A percentile compares a stretch with the other conserved stretches of the same genome.
Conservation (phyloP, 1,139 yeast species). For the Candida buenavistaensis region DNA sequence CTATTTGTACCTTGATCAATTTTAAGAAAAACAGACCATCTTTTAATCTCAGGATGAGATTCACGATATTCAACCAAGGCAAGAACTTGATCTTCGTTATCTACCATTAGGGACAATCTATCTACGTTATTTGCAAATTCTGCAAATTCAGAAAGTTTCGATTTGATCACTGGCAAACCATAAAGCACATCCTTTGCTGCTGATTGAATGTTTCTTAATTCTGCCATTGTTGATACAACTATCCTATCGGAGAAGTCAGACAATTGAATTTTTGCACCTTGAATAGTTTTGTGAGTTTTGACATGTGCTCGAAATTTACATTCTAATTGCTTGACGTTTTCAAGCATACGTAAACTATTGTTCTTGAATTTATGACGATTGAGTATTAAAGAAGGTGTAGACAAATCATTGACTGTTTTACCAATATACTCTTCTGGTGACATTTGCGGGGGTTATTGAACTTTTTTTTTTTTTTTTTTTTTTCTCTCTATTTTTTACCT, state of each 20-base stretch:
- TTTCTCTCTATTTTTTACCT: too few species aligned
- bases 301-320: constrained; percentile 65
- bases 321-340: constrained; percentile 25
- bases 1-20: constrained; percentile 62
- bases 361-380: constrained; percentile 22
- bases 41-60: constrained; percentile 20
- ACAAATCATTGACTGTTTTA: constrained; percentile 25
- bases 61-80: constrained; percentile 39
- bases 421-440: constrained; percentile 28
- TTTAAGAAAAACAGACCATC: constrained; percentile 60
- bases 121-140: constrained; percentile 43
- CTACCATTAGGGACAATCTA: constrained; percentile 59
- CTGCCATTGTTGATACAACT: constrained; percentile 71
- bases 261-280: constrained; percentile 34
- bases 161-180: constrained; percentile 66
- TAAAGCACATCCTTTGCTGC: constrained; percentile 61
- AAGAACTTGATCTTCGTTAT: constrained; percentile 56
- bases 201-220: constrained; percentile 58
- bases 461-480: too few species aligned
- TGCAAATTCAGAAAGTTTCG: constrained; percentile 51
- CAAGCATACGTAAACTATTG: constrained; percentile 34
- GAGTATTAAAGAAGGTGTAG: constrained; percentile 38
- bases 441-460: too few species aligned
- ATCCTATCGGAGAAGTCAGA: constrained; percentile 41
- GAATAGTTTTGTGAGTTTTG: constrained; percentile 67